Evolutionary conservation across 2,329 filamentous ascomycete genomes (phyloP).

Genomic region (Xylariaceae sp.): DNA sequence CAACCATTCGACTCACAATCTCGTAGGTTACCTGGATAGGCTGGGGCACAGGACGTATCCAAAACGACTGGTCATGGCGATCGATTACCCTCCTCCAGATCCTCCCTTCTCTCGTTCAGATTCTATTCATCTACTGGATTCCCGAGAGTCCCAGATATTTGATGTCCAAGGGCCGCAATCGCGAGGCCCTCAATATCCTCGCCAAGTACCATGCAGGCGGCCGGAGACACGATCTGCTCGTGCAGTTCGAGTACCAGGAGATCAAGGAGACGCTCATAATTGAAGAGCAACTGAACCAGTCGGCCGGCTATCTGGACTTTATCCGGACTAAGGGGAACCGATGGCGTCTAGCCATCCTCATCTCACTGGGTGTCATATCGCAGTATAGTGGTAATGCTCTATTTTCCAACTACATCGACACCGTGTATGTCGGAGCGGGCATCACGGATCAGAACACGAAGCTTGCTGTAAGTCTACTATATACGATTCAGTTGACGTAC

Average conservation of each 20-base stretch:
- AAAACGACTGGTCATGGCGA: conserved; percentile 61
- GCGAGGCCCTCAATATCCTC: conserved; percentile 57
- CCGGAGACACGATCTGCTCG: conserved; percentile 51
- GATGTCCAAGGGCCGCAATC: conserved; percentile 56
- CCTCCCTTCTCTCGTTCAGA: conserved; percentile 55
- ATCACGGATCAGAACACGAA: conserved; percentile 54
- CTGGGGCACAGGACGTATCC: conserved; percentile 56
- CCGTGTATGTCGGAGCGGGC: conserved; percentile 56
- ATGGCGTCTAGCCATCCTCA: conserved; percentile 56
- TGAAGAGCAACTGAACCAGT: conserved; percentile 46
- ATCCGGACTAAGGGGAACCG: conserved; percentile 58
- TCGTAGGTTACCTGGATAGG: conserved; percentile 52
- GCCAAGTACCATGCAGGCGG: conserved; percentile 60
- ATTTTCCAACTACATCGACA: conserved; percentile 62
- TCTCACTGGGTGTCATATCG: conserved; percentile 61
- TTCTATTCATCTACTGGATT: conserved; percentile 61
- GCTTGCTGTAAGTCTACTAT: conserved; percentile 38
- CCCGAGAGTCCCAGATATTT: conserved; percentile 64
- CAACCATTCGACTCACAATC: background rate
- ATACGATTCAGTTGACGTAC: conserved; percentile 3
- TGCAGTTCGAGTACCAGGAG: conserved; percentile 62
- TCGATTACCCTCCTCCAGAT: conserved; percentile 61
- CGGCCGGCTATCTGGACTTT: conserved; percentile 55
- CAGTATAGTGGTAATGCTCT: conserved; percentile 65
- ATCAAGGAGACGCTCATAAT: conserved; percentile 59